A percentile compares a stretch with the other conserved stretches of the same genome.
Evolutionary conservation across 805 yeast genomes (phyloP).

Genomic region (Candida verbasci): DNA sequence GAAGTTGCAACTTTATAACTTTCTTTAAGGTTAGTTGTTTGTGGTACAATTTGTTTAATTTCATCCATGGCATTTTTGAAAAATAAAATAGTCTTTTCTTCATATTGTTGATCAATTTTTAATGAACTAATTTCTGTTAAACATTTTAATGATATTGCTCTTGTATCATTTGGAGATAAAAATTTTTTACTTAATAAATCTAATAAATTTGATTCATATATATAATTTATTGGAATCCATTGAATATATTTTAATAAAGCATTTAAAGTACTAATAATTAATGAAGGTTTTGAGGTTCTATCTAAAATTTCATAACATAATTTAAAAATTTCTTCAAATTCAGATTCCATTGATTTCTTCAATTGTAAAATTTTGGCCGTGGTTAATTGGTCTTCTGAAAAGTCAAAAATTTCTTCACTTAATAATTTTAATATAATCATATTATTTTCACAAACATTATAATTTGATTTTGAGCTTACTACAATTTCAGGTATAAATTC

Average conservation of each 20-base stretch:
- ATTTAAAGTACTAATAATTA: slow-evolving; percentile 78
- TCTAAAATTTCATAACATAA: slow-evolving; percentile 91
- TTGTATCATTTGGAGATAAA: slow-evolving; percentile 69
- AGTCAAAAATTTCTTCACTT: slow-evolving; percentile 95
- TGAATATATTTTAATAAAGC: slow-evolving; percentile 81
- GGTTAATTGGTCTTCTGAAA: slow-evolving; percentile 92
- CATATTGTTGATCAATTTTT: slow-evolving; percentile 27
- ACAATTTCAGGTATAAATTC: slow-evolving; percentile 92
- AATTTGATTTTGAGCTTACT: slow-evolving; percentile 73
- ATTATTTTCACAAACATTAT: slow-evolving; percentile 95
- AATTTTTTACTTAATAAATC: slow-evolving; percentile 71
- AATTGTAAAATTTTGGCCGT: slow-evolving; percentile 86
- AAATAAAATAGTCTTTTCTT: slow-evolving; percentile 54
- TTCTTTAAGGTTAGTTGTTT: slow-evolving; percentile 62
- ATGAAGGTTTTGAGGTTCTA: slow-evolving; percentile 78
- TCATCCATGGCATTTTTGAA: slow-evolving; percentile 73
- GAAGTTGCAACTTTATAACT: slow-evolving; percentile 74
- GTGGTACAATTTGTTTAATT: slow-evolving; percentile 66
- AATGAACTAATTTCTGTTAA: slow-evolving; percentile 84
- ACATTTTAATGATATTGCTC: slow-evolving; percentile 85
- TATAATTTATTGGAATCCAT: slow-evolving; percentile 90
- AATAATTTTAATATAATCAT: slow-evolving; percentile 86
- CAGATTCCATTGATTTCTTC: slow-evolving; percentile 80
- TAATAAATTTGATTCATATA: slow-evolving; percentile 82
- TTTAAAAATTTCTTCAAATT: slow-evolving; percentile 89